A percentile compares a stretch with the other conserved stretches of the same genome.
These are phyloP conservation scores for Chlorella variabilis DNA, from an alignment of 163 green algal genomes.

Conservation along the genomic window DNA sequence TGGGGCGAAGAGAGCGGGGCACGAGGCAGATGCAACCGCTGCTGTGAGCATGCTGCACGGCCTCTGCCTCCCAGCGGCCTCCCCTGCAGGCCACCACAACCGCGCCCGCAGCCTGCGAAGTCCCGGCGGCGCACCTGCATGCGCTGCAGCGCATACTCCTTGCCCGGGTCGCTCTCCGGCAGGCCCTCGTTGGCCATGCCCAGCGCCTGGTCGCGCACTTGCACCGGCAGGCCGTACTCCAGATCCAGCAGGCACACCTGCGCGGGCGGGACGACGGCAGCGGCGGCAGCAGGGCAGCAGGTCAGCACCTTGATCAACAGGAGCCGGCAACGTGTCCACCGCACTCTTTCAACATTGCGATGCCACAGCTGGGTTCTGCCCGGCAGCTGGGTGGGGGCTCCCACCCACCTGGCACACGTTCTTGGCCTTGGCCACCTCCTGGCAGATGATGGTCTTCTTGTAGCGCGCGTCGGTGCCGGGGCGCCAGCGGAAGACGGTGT, in stretches of 20 bases:
- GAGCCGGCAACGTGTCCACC: too few species aligned
- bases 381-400: too few species aligned
- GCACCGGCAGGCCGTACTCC: slow-evolving; percentile 94
- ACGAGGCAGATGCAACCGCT: not conserved
- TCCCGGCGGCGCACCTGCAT: too few species aligned
- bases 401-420: slow-evolving; percentile 96
- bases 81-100: too few species aligned
- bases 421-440: slow-evolving; percentile 98
- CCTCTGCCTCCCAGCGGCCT: not conserved
- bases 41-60: not conserved
- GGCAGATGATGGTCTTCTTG: slow-evolving; percentile 99
- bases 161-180: slow-evolving; percentile 89
- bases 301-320: too few species aligned
- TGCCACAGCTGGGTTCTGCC: too few species aligned
- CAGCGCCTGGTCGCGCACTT: slow-evolving; percentile 89
- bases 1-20: slow-evolving; percentile 57
- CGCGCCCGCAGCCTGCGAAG: too few species aligned
- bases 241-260: slow-evolving; percentile 98
- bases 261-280: not conserved
- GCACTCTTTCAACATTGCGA: too few species aligned
- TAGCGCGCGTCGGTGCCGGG: slow-evolving; percentile 95
- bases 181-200: slow-evolving; percentile 82
- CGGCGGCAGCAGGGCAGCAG: too few species aligned
- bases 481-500: slow-evolving; percentile 98
- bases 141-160: slow-evolving; percentile 90